Conservation (phyloP, 345 rosid genomes). For the Lepidium sativum region DNA sequence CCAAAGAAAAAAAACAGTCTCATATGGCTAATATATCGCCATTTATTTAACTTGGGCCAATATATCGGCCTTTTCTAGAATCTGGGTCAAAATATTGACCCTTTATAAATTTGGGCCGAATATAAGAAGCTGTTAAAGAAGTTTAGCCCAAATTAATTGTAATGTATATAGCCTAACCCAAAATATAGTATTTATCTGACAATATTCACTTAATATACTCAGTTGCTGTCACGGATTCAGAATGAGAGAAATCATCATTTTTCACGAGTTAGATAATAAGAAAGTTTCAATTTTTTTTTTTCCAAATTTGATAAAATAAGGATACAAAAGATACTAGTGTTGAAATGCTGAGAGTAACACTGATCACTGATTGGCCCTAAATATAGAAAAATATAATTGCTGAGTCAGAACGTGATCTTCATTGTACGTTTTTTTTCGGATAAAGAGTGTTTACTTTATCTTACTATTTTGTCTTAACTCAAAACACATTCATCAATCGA, state of each 20-base stretch:
- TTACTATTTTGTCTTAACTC: too few species aligned
- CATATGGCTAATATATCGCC: not conserved
- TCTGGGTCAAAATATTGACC: too few species aligned
- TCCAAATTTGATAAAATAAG: too few species aligned
- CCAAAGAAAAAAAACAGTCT: too few species aligned
- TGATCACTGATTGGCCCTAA: not conserved
- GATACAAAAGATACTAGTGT: too few species aligned
- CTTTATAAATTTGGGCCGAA: not conserved
- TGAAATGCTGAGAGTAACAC: too few species aligned
- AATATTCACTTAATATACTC: not conserved
- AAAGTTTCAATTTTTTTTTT: too few species aligned
- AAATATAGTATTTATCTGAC: not conserved
- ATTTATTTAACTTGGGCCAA: too few species aligned
- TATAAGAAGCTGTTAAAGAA: not conserved
- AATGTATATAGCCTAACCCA: not conserved
- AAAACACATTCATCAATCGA: too few species aligned
- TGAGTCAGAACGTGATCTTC: conserved; percentile 11
- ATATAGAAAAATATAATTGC: not conserved
- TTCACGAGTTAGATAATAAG: not conserved
- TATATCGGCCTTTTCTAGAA: not conserved
- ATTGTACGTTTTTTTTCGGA: not conserved
- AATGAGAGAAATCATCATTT: not conserved
- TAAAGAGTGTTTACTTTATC: too few species aligned
- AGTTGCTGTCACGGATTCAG: not conserved
- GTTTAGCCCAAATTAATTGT: not conserved